Base-by-base conservation (phyloP, 2,329 filamentous ascomycete species). In the Phoma sp. region DNA sequence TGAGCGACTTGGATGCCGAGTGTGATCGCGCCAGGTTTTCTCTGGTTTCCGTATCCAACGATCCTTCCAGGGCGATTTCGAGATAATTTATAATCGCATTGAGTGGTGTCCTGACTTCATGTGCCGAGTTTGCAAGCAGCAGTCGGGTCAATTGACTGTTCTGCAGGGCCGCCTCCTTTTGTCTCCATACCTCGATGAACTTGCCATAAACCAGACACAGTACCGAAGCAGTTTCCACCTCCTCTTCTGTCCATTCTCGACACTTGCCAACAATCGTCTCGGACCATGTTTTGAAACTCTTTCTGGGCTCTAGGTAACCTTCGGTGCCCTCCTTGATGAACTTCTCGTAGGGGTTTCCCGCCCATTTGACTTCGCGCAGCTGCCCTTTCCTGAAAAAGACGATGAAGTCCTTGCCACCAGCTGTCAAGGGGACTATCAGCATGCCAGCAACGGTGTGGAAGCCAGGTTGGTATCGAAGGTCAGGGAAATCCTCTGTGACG, bases 51-150 rank as follows among this genome's bases (percentile, higher is more conserved):
- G 85, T 79, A 60, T 96, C 92, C 3, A 96, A 78, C 0, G 81
- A 78, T 0, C 92, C 91, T 75, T 96, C 92, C 1, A 96, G 77
- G 0, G 92, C 92, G 61, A 96, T 96, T 65, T 96, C 92, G 1
- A 96, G 83, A 63, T 96, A 96, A 65, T 96, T 96, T 75, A 96
- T 96, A 67, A 96, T 96, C 15, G 92, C 92, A 68, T 96, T 96
- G 2, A 96, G 78, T 0, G 92, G 92, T 0, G 92, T 96, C 44
- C 93, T 88, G 8, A 96, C 91, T 77, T 96, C 92, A 61, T 96
- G 93, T 0, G 92, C 92, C 0, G 92, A 96, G 62, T 96, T 96
- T 4, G 92, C 90, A 21, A 96, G 80, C 1, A 96, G 76, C 4
- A 96, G 76, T 41, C 86, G 82, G 0, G 91, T 96, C 2, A 96